Base-by-base conservation (phyloP, 2,329 filamentous ascomycete species). In the Metarhizium humberi region DNA sequence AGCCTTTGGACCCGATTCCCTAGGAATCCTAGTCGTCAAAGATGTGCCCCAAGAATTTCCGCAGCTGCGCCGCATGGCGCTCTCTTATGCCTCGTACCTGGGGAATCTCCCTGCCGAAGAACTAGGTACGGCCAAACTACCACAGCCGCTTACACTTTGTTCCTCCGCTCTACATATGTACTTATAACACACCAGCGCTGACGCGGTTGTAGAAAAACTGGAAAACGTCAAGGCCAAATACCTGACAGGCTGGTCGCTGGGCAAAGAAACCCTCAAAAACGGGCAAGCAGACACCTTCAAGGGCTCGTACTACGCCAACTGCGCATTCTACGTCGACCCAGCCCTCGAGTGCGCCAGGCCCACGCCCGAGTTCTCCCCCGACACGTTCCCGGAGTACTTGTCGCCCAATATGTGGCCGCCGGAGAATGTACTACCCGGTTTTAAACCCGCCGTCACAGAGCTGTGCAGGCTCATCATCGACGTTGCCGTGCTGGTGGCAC, bases 11-110 rank as follows among this genome's bases (percentile, higher is more conserved):
- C 90, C 92, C 1, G 84, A 88, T 30, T 96, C 91, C 2, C 77
- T 97, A 13, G 94, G 94, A 0, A 96, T 99, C 53, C 86, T 99
- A 55, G 76, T 97, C n/a, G 92, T 99, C 50, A 90, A 88, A 67
- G 89, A 91, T 67, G 81, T 97, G 0, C 89, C 91, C 0, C 59
- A 78, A 6, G 76, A 82, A 53, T 99, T 95, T 64, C 71, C 79
- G 14, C 72, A 79, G n/a, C 74, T 96, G 47, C 82, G 94, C 58
- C 81, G 81, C 57, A 80, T 81, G 57, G 80, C 95, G 2, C 78
- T 99, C 6, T 94, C 90, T 0, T 94, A 94, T 67, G 85, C 91
- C 4, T 95, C 90, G 0, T 94, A 95, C 67, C 82, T 97, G 43
- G 94, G 89, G 38, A 91, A 91, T 60, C 78, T 97, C 4, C 80